Percentiles rank a stretch among this genome's conserved stretches.
Evolutionary conservation across 441 rosid genomes (phyloP).

Genomic region (Euphorbia celastroides): DNA sequence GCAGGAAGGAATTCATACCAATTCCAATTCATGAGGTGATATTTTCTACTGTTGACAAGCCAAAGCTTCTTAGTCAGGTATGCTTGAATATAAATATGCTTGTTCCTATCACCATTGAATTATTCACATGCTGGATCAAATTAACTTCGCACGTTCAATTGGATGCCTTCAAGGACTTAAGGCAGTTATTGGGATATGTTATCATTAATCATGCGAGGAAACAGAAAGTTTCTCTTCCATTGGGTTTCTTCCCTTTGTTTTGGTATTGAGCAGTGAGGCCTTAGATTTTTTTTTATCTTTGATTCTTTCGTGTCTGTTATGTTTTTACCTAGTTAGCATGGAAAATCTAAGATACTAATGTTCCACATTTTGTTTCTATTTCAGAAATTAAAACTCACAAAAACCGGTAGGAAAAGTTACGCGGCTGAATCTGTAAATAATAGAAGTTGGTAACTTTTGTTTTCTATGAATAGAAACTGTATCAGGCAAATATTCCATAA

Average conservation of each 20-base stretch:
- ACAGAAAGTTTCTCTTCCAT: too few relatives aligned
- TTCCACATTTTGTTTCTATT: background rate
- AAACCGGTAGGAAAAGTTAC: too few relatives aligned
- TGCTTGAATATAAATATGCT: conserved; percentile 10
- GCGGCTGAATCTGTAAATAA: too few relatives aligned
- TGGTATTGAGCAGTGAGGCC: background rate
- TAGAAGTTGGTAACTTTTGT: too few relatives aligned
- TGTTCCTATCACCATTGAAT: background rate
- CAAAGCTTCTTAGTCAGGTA: conserved; percentile 85
- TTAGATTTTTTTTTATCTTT: background rate
- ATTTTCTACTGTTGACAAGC: conserved; percentile 68
- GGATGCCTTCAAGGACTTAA: background rate
- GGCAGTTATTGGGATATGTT: background rate
- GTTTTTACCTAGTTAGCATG: background rate
- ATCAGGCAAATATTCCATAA: too few relatives aligned
- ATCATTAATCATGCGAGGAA: background rate
- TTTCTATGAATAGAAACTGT: too few relatives aligned
- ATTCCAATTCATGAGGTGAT: conserved; percentile 61
- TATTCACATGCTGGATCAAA: background rate
- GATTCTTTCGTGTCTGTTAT: background rate
- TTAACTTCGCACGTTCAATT: background rate
- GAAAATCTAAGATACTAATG: background rate
- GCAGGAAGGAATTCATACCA: conserved; percentile 41
- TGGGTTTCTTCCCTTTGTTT: background rate
- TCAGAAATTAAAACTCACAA: too few relatives aligned